Percentiles rank a stretch among this genome's conserved stretches.
Evolutionary conservation across 495 filamentous ascomycete genomes (phyloP).

Genomic region (Xylaria longipes): DNA sequence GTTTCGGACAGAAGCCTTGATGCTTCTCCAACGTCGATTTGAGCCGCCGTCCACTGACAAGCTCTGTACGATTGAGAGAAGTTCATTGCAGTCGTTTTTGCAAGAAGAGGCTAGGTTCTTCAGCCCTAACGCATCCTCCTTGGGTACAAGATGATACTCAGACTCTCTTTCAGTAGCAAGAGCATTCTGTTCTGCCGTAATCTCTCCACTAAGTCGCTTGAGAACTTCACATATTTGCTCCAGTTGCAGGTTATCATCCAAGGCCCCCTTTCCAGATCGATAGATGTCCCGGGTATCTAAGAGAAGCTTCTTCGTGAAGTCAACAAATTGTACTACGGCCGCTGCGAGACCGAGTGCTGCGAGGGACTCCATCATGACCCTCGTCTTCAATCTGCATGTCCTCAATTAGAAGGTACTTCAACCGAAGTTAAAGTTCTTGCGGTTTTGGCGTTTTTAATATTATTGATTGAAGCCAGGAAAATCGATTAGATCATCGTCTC

Average conservation of each 20-base stretch:
- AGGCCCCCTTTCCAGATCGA: neutral
- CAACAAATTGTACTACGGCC: neutral
- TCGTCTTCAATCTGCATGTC: neutral
- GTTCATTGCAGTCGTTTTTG: neutral
- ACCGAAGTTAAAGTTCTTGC: neutral
- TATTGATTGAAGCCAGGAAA: neutral
- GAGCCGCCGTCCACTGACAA: neutral
- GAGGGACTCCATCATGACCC: neutral
- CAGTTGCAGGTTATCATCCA: neutral
- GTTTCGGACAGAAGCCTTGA: neutral
- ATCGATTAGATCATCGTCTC: neutral
- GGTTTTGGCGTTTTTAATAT: neutral
- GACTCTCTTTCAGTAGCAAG: neutral
- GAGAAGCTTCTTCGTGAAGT: neutral
- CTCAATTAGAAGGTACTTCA: neutral
- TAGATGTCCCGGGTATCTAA: neutral
- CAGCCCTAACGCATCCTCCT: neutral
- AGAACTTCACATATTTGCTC: neutral
- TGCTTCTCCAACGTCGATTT: neutral
- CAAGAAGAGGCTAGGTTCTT: neutral
- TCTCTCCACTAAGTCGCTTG: neutral
- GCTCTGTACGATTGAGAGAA: neutral
- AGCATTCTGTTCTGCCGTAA: neutral
- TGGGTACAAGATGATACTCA: neutral
- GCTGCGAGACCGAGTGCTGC: neutral